Percentiles rank a stretch among this genome's conserved stretches.
phyloP scores from a whole-genome alignment of 192 early-diverging fungal genomes.

The Chytriomyces sp. region DNA sequence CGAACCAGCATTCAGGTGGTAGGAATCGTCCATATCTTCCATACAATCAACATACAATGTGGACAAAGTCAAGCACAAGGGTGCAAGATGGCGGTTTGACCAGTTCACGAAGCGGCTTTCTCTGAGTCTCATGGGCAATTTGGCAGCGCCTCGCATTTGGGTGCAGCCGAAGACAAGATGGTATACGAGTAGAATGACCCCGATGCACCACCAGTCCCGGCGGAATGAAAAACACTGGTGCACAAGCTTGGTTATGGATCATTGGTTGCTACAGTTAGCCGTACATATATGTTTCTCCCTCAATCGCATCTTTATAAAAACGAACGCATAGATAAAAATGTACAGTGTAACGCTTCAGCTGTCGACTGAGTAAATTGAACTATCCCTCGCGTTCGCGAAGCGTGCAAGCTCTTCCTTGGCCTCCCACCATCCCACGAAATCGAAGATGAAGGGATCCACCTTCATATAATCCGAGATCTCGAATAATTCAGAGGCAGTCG shows the following conservation, averaged over 20 bases:
- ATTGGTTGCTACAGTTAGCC: too few relatives aligned
- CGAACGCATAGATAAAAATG: too few relatives aligned
- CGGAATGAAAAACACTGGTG: too few relatives aligned
- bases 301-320: too few relatives aligned
- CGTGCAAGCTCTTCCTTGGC: constrained; percentile 23
- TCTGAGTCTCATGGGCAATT: neutral
- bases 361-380: constrained; percentile 4
- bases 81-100: neutral
- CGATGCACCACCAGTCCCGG: neutral
- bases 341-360: neutral
- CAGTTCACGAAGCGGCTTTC: neutral
- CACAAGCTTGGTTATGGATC: too few relatives aligned
- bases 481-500: constrained; percentile 68
- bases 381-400: neutral
- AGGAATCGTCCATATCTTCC: neutral
- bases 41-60: neutral
- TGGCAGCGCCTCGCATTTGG: neutral
- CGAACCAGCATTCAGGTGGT: neutral
- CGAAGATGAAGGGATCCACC: constrained; percentile 29
- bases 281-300: too few relatives aligned
- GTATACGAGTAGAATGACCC: neutral
- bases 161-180: too few relatives aligned
- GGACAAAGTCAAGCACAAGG: neutral
- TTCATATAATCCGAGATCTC: constrained; percentile 62
- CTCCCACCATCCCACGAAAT: constrained; percentile 25